Evolutionary conservation across 805 yeast species (phyloP).

Genomic region (Wickerhamomyces queroliae): DNA sequence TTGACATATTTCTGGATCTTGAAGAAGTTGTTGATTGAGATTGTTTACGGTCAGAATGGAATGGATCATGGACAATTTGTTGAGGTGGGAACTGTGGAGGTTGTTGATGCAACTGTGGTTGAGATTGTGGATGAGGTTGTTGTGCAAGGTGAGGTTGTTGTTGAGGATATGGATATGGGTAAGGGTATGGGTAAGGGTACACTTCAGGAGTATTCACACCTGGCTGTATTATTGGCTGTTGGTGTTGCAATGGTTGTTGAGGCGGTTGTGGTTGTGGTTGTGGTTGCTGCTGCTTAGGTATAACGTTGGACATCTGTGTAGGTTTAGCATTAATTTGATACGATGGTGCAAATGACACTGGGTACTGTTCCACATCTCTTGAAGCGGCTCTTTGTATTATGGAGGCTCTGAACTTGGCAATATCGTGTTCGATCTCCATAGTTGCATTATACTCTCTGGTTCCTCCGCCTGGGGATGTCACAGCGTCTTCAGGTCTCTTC

Average conservation of each 20-base stretch:
- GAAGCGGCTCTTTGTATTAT: constrained; percentile 22
- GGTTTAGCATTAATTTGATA: constrained; percentile 14
- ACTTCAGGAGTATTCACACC: background rate
- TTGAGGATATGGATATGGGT: constrained; percentile 1
- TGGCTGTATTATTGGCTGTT: constrained; percentile 5
- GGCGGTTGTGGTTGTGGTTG: constrained; percentile 9
- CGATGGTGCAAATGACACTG: constrained; percentile 19
- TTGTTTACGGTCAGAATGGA: constrained; percentile 15
- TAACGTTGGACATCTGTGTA: no score
- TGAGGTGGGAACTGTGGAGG: constrained; percentile 1
- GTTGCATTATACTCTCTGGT: background rate
- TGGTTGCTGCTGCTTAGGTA: background rate
- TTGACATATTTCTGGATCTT: constrained; percentile 20
- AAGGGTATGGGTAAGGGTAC: constrained; percentile 3
- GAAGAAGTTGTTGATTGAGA: constrained; percentile 17
- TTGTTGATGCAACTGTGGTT: constrained; percentile 4
- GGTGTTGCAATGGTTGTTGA: constrained; percentile 8
- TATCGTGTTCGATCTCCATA: constrained; percentile 15
- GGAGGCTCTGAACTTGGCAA: constrained; percentile 20
- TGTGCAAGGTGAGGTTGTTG: constrained; percentile 1
- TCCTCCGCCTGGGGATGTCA: constrained; percentile 16
- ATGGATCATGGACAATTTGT: constrained; percentile 20
- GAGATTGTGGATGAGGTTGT: constrained; percentile 6
- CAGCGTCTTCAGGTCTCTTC: constrained; percentile 2
- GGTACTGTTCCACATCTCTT: constrained; percentile 18